Percentiles rank a stretch among this genome's conserved stretches.
phyloP scores from a whole-genome alignment of 2,329 filamentous ascomycete genomes.

The Neonectria neomacrospora region DNA sequence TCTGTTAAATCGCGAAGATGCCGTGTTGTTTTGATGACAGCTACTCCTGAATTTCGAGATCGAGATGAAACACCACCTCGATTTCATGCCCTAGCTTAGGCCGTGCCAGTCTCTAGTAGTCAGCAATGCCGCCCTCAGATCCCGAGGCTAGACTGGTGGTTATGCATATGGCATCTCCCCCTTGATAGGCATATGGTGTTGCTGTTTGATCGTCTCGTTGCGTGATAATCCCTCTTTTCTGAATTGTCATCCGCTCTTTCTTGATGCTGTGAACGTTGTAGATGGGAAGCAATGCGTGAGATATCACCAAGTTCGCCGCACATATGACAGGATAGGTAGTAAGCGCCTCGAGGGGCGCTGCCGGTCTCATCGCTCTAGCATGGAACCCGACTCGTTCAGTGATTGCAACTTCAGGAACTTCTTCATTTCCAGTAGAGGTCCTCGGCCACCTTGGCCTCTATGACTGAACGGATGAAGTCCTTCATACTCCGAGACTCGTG shows the following conservation, averaged over 20 bases:
- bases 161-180: background rate
- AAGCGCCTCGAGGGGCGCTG: conserved; percentile 25
- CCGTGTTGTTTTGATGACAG: conserved; percentile 10
- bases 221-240: conserved; percentile 4
- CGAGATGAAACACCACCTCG: conserved; percentile 50
- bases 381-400: conserved; percentile 14
- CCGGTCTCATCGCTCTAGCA: conserved; percentile 20
- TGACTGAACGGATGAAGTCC: conserved; percentile 69
- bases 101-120: conserved; percentile 11
- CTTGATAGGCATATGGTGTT: conserved; percentile 13
- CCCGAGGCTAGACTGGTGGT: background rate
- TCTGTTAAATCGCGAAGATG: background rate
- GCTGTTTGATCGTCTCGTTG: conserved; percentile 23
- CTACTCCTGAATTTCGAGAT: conserved; percentile 26
- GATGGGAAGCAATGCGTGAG: conserved; percentile 5
- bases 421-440: conserved; percentile 68
- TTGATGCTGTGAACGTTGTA: conserved; percentile 9
- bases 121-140: background rate
- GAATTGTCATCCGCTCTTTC: conserved; percentile 4
- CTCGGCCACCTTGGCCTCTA: conserved; percentile 65
- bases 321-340: conserved; percentile 6
- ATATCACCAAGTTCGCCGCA: conserved; percentile 1
- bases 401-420: conserved; percentile 16
- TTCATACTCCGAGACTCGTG: conserved; percentile 62
- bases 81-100: conserved; percentile 9